These are phyloP conservation scores for Aspergillus sclerotioniger DNA, from an alignment of 495 filamentous ascomycete species.

Conservation along the genomic window DNA sequence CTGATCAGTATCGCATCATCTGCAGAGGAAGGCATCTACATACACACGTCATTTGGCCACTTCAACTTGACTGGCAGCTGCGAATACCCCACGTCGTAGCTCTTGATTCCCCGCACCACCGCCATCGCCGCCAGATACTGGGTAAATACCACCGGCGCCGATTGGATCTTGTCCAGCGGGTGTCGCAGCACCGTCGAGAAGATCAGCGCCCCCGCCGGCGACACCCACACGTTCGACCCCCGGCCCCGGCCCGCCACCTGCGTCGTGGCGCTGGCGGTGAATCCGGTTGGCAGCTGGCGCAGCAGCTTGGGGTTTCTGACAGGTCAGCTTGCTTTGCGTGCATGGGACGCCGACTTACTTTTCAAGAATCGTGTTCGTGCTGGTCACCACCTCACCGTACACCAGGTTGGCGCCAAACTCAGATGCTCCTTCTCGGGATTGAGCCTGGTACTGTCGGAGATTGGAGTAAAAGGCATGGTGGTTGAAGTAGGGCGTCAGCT, in stretches of 20 bases:
- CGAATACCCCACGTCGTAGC: slow-evolving; percentile 73
- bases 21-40: no score
- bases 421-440: slow-evolving; percentile 50
- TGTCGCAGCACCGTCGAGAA: slow-evolving; percentile 87
- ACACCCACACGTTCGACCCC: slow-evolving; percentile 92
- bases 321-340: slow-evolving; percentile 10
- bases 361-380: slow-evolving; percentile 92
- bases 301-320: slow-evolving; percentile 74
- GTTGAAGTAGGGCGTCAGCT: slow-evolving; percentile 85
- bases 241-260: slow-evolving; percentile 91
- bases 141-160: slow-evolving; percentile 86
- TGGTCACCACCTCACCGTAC: slow-evolving; percentile 91
- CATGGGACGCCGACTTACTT: slow-evolving; percentile 54
- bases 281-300: slow-evolving; percentile 71
- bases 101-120: slow-evolving; percentile 80
- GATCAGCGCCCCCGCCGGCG: slow-evolving; percentile 80
- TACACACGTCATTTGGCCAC: slow-evolving; percentile 95
- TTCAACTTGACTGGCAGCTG: slow-evolving; percentile 81
- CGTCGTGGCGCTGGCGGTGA: slow-evolving; percentile 86
- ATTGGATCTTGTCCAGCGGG: slow-evolving; percentile 62
- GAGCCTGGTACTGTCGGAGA: slow-evolving; percentile 63
- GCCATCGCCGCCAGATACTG: slow-evolving; percentile 92
- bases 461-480: slow-evolving; percentile 77
- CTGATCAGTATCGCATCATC: slow-evolving; percentile 3
- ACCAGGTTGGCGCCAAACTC: slow-evolving; percentile 75